These are phyloP conservation scores for Trichoderma breve DNA, from an alignment of 2,329 filamentous ascomycete species.

Conservation along the genomic window DNA sequence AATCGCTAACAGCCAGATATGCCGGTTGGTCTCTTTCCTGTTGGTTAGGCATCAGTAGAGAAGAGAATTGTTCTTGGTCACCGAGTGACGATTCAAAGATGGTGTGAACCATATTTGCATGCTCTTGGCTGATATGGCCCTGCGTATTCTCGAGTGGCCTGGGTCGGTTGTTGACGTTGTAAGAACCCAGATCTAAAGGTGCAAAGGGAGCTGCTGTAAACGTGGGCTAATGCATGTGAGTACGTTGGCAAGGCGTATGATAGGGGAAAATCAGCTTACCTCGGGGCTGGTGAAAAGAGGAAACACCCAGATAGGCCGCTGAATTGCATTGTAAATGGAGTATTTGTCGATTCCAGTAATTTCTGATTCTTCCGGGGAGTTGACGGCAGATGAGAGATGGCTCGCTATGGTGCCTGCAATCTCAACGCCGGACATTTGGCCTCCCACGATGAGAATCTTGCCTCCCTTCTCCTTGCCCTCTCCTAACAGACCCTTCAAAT, in stretches of 20 bases:
- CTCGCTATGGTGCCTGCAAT: constrained; percentile 69
- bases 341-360: constrained; percentile 48
- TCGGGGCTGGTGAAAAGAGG: constrained; percentile 56
- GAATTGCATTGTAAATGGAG: constrained; percentile 65
- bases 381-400: constrained; percentile 63
- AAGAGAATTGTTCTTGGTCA: constrained; percentile 53
- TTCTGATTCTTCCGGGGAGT: constrained; percentile 47
- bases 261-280: constrained; percentile 34
- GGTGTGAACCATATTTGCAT: constrained; percentile 53
- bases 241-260: not conserved
- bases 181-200: constrained; percentile 70
- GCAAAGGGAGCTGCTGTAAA: constrained; percentile 59
- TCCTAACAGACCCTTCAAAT: constrained; percentile 49
- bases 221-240: constrained; percentile 36
- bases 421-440: constrained; percentile 81
- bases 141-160: constrained; percentile 59
- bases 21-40: constrained; percentile 51
- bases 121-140: constrained; percentile 60
- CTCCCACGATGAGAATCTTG: constrained; percentile 72
- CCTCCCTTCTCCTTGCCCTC: constrained; percentile 41
- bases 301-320: constrained; percentile 70
- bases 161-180: constrained; percentile 64
- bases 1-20: constrained; percentile 67
- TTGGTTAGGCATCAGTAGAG: constrained; percentile 38
- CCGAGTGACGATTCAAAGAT: constrained; percentile 50